Evolutionary conservation across 495 filamentous ascomycete genomes (phyloP).

Genomic region (Neurospora sp.): DNA sequence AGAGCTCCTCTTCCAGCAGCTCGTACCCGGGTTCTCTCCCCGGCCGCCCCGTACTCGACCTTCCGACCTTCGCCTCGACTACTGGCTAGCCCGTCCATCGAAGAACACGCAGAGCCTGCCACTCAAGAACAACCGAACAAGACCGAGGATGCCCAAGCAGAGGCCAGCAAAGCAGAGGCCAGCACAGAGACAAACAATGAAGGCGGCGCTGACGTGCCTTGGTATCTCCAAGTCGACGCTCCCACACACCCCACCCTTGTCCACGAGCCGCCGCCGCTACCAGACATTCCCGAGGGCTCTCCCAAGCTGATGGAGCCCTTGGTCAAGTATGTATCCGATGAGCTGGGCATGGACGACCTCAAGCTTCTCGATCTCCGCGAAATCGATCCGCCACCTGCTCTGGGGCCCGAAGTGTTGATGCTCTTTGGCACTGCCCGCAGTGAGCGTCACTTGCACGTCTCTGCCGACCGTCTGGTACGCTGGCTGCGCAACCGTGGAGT

Average conservation of each 20-base stretch:
- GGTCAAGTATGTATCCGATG: conserved; percentile 67
- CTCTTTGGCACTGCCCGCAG: conserved; percentile 85
- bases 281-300: conserved; percentile 61
- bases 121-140: neutral
- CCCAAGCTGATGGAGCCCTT: conserved; percentile 64
- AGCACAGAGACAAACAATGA: neutral
- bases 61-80: conserved; percentile 13
- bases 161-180: neutral
- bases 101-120: conserved; percentile 5
- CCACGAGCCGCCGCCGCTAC: conserved; percentile 55
- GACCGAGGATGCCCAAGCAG: neutral
- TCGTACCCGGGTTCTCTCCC: neutral
- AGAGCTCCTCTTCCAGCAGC: conserved; percentile 1
- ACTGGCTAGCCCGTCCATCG: conserved; percentile 10
- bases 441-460: conserved; percentile 87
- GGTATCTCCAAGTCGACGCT: conserved; percentile 76
- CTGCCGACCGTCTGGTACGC: conserved; percentile 77
- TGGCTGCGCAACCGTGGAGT: conserved; percentile 73
- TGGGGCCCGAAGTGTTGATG: conserved; percentile 87
- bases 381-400: conserved; percentile 74
- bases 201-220: conserved; percentile 40
- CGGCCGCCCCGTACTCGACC: conserved; percentile 12
- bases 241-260: conserved; percentile 41
- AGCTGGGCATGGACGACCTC: conserved; percentile 74
- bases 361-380: conserved; percentile 69